phyloP scores from a whole-genome alignment of 306 rosid genomes.

The Sechiopsis laciniata region DNA sequence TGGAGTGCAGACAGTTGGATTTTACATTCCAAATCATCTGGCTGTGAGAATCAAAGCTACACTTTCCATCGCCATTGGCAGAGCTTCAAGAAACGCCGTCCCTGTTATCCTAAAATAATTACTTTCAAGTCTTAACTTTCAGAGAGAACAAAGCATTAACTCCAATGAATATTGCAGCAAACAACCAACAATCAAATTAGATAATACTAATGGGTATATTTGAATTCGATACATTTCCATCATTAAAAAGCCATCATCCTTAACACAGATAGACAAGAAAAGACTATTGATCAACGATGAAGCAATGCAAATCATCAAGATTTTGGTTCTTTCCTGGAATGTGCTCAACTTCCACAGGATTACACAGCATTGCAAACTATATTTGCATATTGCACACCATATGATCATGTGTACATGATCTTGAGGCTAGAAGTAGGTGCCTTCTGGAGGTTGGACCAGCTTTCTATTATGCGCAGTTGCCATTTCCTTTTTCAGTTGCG shows the following conservation, averaged over 20 bases:
- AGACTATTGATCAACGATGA: slow-evolving; percentile 18
- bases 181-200: slow-evolving; percentile 16
- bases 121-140: not conserved
- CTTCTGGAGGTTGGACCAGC: slow-evolving; percentile 99
- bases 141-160: not conserved
- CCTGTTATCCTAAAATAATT: not conserved
- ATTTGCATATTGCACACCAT: slow-evolving; percentile 39
- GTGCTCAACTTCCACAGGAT: slow-evolving; percentile 37
- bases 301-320: slow-evolving; percentile 21
- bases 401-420: slow-evolving; percentile 20
- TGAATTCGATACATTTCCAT: slow-evolving; percentile 6
- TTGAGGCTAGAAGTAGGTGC: slow-evolving; percentile 80
- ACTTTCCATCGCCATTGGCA: not conserved
- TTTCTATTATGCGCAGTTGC: slow-evolving; percentile 87
- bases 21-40: too few species aligned
- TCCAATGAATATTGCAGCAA: slow-evolving; percentile 18
- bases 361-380: slow-evolving; percentile 66
- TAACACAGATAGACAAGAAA: slow-evolving; percentile 12
- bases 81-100: not conserved
- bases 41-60: slow-evolving; percentile 8
- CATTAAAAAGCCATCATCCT: slow-evolving; percentile 20
- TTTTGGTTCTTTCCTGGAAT: not conserved
- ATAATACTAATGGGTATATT: slow-evolving; percentile 15
- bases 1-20: too few species aligned
- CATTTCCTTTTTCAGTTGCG: slow-evolving; percentile 99